phyloP scores from a whole-genome alignment of 495 filamentous ascomycete species.

The Extremus antarcticus region DNA sequence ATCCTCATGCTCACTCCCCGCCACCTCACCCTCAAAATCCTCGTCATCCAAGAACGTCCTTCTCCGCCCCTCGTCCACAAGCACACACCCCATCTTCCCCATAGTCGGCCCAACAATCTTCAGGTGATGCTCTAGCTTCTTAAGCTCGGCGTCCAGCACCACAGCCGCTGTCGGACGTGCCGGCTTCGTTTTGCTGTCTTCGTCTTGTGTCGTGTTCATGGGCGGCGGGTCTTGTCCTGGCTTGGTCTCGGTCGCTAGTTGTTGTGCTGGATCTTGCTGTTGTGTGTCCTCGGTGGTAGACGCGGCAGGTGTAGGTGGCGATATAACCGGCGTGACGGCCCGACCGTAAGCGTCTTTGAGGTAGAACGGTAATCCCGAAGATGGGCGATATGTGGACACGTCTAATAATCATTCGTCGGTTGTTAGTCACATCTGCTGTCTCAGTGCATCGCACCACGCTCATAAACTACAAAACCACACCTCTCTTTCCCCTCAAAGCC shows the following conservation, averaged over 20 bases:
- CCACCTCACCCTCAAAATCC: slow-evolving; percentile 28
- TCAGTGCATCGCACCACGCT: neutral
- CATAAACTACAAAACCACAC: neutral
- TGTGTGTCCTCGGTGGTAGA: neutral
- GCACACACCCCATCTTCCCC: slow-evolving; percentile 36
- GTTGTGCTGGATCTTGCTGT: neutral
- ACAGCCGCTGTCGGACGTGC: neutral
- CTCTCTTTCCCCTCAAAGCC: neutral
- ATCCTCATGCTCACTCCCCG: slow-evolving; percentile 12
- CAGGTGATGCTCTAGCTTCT: slow-evolving; percentile 36
- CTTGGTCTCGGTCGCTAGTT: neutral
- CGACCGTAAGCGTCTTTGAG: slow-evolving; percentile 29
- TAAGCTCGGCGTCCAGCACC: slow-evolving; percentile 22
- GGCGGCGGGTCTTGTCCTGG: neutral
- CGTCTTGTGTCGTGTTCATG: neutral
- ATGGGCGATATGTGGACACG: neutral
- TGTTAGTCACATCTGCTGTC: neutral
- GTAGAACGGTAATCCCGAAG: slow-evolving; percentile 14
- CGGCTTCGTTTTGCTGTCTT: too few relatives aligned
- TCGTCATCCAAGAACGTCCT: slow-evolving; percentile 36
- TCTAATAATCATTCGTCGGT: neutral
- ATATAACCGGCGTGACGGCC: slow-evolving; percentile 28
- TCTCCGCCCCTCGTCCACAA: slow-evolving; percentile 33
- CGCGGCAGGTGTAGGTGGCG: neutral
- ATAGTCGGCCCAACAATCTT: slow-evolving; percentile 38